Percentiles rank a stretch among this genome's conserved stretches.
phyloP scores from a whole-genome alignment of 2,329 filamentous ascomycete genomes.

The Neoarthrinium moseri region DNA sequence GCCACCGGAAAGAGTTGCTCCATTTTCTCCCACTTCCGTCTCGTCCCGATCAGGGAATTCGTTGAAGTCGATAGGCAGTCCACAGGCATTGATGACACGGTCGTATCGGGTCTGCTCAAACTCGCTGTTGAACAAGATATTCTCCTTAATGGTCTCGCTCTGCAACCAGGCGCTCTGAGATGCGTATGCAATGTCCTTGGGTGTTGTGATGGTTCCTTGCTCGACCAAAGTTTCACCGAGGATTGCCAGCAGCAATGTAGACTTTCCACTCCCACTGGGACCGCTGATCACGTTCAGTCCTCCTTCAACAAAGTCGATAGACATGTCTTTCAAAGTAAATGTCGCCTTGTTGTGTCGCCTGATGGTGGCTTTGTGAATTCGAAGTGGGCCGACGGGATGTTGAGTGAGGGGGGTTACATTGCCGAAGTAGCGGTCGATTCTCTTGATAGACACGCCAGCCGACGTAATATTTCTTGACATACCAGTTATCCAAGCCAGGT shows the following conservation, averaged over 20 bases:
- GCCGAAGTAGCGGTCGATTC: conserved; percentile 54
- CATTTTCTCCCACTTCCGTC: conserved; percentile 54
- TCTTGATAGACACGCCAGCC: conserved; percentile 46
- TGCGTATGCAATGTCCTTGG: conserved; percentile 54
- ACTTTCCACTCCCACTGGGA: conserved; percentile 56
- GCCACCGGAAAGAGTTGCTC: conserved; percentile 54
- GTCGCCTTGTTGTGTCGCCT: conserved; percentile 47
- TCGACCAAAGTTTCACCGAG: conserved; percentile 54
- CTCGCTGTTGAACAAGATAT: conserved; percentile 52
- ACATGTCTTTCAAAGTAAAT: conserved; percentile 47
- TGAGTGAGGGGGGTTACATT: conserved; percentile 46
- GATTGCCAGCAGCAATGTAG: conserved; percentile 52
- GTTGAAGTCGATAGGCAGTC: conserved; percentile 47
- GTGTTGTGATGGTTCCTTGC: conserved; percentile 44
- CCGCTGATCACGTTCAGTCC: conserved; percentile 55
- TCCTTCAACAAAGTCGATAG: conserved; percentile 50
- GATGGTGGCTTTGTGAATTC: conserved; percentile 45
- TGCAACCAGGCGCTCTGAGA: conserved; percentile 59
- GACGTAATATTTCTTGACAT: conserved; percentile 40
- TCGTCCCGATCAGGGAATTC: conserved; percentile 50
- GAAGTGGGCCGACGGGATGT: conserved; percentile 49
- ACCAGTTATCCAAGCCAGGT: conserved; percentile 48
- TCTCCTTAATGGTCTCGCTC: conserved; percentile 53
- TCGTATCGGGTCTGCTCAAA: conserved; percentile 55
- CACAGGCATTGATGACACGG: conserved; percentile 54